Evolutionary conservation across 176 grass and related monocot species (phyloP).

Genomic region (Lolium rigidum): DNA sequence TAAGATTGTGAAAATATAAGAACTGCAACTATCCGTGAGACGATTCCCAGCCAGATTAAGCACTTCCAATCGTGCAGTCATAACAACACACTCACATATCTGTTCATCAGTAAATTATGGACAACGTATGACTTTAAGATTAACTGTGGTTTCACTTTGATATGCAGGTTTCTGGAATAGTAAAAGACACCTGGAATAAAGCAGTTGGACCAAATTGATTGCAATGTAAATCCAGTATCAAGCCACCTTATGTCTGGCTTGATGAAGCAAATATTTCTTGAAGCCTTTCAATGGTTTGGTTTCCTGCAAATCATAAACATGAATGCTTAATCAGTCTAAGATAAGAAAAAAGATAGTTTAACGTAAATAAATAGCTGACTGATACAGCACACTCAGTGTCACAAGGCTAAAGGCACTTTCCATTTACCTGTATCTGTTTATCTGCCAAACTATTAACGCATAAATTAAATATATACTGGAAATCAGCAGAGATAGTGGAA

Average conservation of each 20-base stretch:
- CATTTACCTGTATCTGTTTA: constrained; percentile 34
- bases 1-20: constrained; percentile 87
- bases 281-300: constrained; percentile 86
- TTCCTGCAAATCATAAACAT: constrained; percentile 50
- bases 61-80: constrained; percentile 79
- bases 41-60: constrained; percentile 53
- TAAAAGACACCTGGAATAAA: too few relatives aligned
- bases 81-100: constrained; percentile 89
- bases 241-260: constrained; percentile 83
- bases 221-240: constrained; percentile 88
- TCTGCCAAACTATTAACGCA: constrained; percentile 11
- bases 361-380: background rate
- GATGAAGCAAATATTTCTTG: constrained; percentile 82
- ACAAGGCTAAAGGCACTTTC: constrained; percentile 19
- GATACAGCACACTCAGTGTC: background rate
- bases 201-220: constrained; percentile 29
- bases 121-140: background rate
- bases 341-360: background rate
- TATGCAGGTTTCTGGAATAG: too few relatives aligned
- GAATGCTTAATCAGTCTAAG: constrained; percentile 15
- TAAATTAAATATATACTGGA: background rate
- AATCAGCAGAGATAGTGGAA: background rate
- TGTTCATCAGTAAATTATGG: constrained; percentile 45
- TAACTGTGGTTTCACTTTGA: constrained; percentile 30
- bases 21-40: constrained; percentile 93